phyloP scores from a whole-genome alignment of 2,329 filamentous ascomycete genomes.

The Alternaria novae-zelandiae region DNA sequence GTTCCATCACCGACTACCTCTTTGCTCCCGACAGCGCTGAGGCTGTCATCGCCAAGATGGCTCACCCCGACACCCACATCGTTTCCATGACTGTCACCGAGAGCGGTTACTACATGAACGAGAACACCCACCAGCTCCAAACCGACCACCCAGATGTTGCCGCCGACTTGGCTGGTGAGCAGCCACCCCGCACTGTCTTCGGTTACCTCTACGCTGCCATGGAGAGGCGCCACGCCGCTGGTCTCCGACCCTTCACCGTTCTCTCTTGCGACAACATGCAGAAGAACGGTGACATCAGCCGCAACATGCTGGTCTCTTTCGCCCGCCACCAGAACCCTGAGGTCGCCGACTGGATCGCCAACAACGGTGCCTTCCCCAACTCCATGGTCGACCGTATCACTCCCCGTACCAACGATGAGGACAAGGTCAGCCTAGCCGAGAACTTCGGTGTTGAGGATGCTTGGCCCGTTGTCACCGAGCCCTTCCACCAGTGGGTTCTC shows the following conservation, averaged over 20 bases:
- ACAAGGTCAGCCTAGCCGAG: constrained; percentile 27
- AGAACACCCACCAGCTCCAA: constrained; percentile 37
- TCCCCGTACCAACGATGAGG: constrained; percentile 30
- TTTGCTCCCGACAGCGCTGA: constrained; percentile 37
- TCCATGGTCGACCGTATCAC: constrained; percentile 42
- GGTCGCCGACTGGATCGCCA: constrained; percentile 33
- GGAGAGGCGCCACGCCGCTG: constrained; percentile 31
- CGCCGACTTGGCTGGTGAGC: constrained; percentile 28
- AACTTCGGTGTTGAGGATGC: constrained; percentile 34
- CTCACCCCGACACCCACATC: constrained; percentile 37
- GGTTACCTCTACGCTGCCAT: constrained; percentile 36
- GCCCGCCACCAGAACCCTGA: constrained; percentile 31
- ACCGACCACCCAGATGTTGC: constrained; percentile 35
- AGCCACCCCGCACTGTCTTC: constrained; percentile 33
- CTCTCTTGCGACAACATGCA: constrained; percentile 42
- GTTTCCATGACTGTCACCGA: constrained; percentile 40
- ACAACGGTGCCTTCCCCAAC: constrained; percentile 40
- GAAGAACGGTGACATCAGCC: constrained; percentile 38
- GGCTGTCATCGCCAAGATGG: constrained; percentile 40
- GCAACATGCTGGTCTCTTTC: constrained; percentile 34
- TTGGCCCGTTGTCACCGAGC: constrained; percentile 39
- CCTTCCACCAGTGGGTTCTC: constrained; percentile 39
- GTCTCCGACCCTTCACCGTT: constrained; percentile 36
- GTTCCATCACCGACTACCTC: constrained; percentile 37
- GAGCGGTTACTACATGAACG: constrained; percentile 40